phyloP scores from a whole-genome alignment of 768 basidiomycete species.

The Psilocybe azurescens region DNA sequence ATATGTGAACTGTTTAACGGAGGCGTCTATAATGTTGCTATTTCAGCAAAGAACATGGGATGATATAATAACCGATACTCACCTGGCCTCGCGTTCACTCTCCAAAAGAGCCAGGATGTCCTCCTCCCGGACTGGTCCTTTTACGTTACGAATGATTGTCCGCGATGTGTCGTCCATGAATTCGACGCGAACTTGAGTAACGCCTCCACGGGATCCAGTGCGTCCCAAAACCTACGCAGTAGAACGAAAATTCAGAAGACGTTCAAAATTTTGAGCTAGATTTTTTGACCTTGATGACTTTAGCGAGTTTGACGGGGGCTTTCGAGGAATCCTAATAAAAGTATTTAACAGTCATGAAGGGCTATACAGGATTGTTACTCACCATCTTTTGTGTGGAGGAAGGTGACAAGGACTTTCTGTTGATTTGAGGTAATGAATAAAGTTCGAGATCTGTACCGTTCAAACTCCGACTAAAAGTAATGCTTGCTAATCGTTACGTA shows the following conservation, averaged over 20 bases:
- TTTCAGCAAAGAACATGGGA: conserved; percentile 8
- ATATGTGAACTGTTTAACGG: conserved; percentile 22
- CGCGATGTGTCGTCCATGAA: conserved; percentile 98
- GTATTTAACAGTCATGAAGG: conserved; percentile 12
- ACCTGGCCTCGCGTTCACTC: conserved; percentile 99
- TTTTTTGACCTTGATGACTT: conserved; percentile 87
- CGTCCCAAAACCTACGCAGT: conserved; percentile 86
- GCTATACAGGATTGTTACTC: conserved; percentile 19
- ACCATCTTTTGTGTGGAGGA: conserved; percentile 37
- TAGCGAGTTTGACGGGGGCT: conserved; percentile 95
- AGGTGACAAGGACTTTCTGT: conserved; percentile 32
- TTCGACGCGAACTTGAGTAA: conserved; percentile 99
- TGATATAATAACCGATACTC: conserved; percentile 7
- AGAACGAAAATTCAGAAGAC: conserved; percentile 16
- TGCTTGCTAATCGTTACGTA: conserved; percentile 3
- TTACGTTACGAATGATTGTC: conserved; percentile 98
- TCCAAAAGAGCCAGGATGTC: conserved; percentile 97
- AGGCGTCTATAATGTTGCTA: conserved; percentile 21
- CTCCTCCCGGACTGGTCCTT: conserved; percentile 94
- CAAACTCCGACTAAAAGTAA: conserved; percentile 32
- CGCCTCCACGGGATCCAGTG: conserved; percentile 98
- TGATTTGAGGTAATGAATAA: conserved; percentile 33
- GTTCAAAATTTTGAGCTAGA: neutral
- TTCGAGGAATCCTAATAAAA: conserved; percentile 79
- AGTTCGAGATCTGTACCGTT: conserved; percentile 30